Conservation (phyloP, 441 rosid genomes). For the Populus hybrid region DNA sequence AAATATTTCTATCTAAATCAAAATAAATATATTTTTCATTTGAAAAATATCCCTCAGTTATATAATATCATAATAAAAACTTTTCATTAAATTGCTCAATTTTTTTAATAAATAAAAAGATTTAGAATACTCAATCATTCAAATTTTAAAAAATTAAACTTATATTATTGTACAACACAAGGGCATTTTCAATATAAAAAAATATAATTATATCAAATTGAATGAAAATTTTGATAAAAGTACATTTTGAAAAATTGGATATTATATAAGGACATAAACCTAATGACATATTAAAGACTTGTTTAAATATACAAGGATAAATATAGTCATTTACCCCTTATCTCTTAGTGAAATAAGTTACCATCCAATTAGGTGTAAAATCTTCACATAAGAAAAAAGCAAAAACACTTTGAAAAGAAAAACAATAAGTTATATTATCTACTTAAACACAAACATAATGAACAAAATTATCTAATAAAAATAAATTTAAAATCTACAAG, state of each 20-base stretch:
- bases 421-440: background rate
- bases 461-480: background rate
- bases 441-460: background rate
- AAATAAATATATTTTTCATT: too few relatives aligned
- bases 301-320: too few relatives aligned
- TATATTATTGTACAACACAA: too few relatives aligned
- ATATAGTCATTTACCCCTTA: too few relatives aligned
- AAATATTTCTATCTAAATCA: too few relatives aligned
- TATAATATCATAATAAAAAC: background rate
- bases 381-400: background rate
- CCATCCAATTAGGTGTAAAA: background rate
- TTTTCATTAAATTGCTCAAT: background rate
- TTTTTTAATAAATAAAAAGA: too few relatives aligned
- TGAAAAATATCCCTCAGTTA: background rate
- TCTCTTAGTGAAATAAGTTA: too few relatives aligned
- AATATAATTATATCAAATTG: too few relatives aligned
- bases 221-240: too few relatives aligned
- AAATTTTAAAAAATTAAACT: background rate
- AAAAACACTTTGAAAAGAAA: too few relatives aligned
- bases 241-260: too few relatives aligned
- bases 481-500: background rate
- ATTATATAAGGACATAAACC: background rate
- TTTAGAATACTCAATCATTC: background rate
- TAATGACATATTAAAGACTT: background rate
- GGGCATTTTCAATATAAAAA: too few relatives aligned